Evolutionary conservation across 768 basidiomycete species (phyloP).

Genomic region (Termitomyces sp.): DNA sequence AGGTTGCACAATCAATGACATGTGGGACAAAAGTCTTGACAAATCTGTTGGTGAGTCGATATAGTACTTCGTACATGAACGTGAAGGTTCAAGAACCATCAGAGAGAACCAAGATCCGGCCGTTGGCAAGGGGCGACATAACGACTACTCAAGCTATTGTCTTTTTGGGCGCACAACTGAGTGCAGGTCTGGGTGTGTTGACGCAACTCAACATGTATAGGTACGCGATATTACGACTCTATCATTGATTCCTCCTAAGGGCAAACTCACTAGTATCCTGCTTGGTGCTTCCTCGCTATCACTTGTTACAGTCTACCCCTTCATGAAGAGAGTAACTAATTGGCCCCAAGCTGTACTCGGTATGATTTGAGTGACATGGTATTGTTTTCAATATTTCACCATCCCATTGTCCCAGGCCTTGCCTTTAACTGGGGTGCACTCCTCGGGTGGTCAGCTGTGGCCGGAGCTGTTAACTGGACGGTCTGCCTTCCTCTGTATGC

Average conservation of each 20-base stretch:
- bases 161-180: constrained; percentile 81
- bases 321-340: constrained; percentile 96
- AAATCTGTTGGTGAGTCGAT: constrained; percentile 71
- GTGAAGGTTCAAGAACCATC: background rate
- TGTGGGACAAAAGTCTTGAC: constrained; percentile 96
- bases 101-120: constrained; percentile 87
- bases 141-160: constrained; percentile 66
- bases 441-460: constrained; percentile 93
- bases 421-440: constrained; percentile 98
- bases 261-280: constrained; percentile 53
- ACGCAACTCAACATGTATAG: constrained; percentile 95
- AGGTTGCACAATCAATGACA: constrained; percentile 97
- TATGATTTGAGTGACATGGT: constrained; percentile 26
- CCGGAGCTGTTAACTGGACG: constrained; percentile 73
- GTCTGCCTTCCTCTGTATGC: constrained; percentile 86
- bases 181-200: constrained; percentile 77
- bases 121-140: constrained; percentile 82
- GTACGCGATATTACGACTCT: constrained; percentile 35
- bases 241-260: background rate
- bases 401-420: constrained; percentile 50
- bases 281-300: constrained; percentile 90
- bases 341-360: constrained; percentile 98
- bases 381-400: background rate
- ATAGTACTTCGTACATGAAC: background rate
- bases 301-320: constrained; percentile 83